Percentiles rank a stretch among this genome's conserved stretches.
These are phyloP conservation scores for Umbelopsis isabellina DNA, from an alignment of 192 early-diverging fungal genomes.

Conservation along the genomic window DNA sequence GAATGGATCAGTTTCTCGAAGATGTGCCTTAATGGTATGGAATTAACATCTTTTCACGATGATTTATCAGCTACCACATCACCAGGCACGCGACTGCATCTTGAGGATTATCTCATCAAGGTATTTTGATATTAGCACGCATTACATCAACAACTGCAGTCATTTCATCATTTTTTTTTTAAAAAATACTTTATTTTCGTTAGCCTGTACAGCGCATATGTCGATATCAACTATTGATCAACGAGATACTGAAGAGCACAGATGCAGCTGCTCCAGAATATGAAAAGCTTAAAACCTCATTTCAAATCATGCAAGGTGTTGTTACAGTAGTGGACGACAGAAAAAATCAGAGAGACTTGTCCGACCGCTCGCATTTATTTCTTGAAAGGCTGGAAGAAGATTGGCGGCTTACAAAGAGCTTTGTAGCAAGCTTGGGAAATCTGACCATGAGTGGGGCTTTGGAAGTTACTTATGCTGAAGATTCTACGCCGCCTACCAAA, in stretches of 20 bases:
- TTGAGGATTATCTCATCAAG: slow-evolving; percentile 45
- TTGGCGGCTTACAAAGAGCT: slow-evolving; percentile 36
- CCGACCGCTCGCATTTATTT: slow-evolving; percentile 32
- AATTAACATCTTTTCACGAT: slow-evolving; percentile 1
- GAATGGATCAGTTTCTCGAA: slow-evolving; percentile 38
- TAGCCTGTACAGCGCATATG: slow-evolving; percentile 91
- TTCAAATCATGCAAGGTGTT: slow-evolving; percentile 41
- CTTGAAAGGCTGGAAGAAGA: slow-evolving; percentile 38
- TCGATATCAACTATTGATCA: slow-evolving; percentile 86
- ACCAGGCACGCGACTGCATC: slow-evolving; percentile 27
- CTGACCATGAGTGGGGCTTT: slow-evolving; percentile 49
- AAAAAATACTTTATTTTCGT: neutral
- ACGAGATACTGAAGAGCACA: slow-evolving; percentile 62
- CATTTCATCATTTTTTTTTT: slow-evolving; percentile 1
- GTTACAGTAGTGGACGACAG: slow-evolving; percentile 46
- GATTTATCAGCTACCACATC: neutral
- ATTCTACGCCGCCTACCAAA: slow-evolving; percentile 29
- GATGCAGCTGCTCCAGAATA: slow-evolving; percentile 42
- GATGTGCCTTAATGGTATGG: slow-evolving; percentile 19
- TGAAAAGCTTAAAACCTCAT: slow-evolving; percentile 28
- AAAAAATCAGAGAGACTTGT: slow-evolving; percentile 30
- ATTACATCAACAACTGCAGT: neutral
- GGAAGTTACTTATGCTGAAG: slow-evolving; percentile 44
- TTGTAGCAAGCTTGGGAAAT: slow-evolving; percentile 42
- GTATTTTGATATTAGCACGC: neutral